Evolutionary conservation across 2,329 filamentous ascomycete genomes (phyloP), one percentile per base, ranked within the genome.

Genomic region (Clonostachys chloroleuca): DNA sequence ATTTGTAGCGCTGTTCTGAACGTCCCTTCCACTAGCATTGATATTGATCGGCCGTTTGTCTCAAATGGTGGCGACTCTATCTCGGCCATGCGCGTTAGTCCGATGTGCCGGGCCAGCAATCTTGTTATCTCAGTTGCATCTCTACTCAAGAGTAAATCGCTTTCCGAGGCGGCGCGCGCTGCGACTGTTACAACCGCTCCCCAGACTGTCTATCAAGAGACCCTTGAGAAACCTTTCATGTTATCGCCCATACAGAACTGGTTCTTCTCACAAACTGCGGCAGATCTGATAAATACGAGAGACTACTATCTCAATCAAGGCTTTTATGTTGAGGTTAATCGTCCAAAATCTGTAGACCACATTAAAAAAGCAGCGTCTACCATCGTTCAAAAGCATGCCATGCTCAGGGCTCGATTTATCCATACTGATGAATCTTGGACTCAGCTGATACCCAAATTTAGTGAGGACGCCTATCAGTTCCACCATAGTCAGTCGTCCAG

Each of bases 151-250:
- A 52, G 54, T 36, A 59, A 58, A 34, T 62, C 60, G 0, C 55
- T 68, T 3, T 40, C 47, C 1, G 57, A 62, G 12, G 46, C 68
- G 0, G 45, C 24, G 3, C n/a, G 43, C 2, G 49, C 46, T 6
- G 49, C 49, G 1, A 51, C 52, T 3, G n/a, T n/a, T n/a, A 46
- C 52, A 3, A 45, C 55, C 12, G 54, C 52, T 12, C 56, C 56
- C 1, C 75, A 72, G 44, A n/a, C n/a, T n/a, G n/a, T n/a, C n/a
- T n/a, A n/a, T n/a, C 68, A 69, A 1, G 73, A 73, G 0, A 67
- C 74, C 16, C 73, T 75, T 48, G 57, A 62, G 16, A 56, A 73
- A 34, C 72, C 70, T 47, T 53, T 53, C 34, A 45, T 43, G 4
- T 42, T 54, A 13, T 47, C 51, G 8, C 52, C 52, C 9, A 53